phyloP scores from a whole-genome alignment of 2,329 filamentous ascomycete species.

The Aspergillus sp. region DNA sequence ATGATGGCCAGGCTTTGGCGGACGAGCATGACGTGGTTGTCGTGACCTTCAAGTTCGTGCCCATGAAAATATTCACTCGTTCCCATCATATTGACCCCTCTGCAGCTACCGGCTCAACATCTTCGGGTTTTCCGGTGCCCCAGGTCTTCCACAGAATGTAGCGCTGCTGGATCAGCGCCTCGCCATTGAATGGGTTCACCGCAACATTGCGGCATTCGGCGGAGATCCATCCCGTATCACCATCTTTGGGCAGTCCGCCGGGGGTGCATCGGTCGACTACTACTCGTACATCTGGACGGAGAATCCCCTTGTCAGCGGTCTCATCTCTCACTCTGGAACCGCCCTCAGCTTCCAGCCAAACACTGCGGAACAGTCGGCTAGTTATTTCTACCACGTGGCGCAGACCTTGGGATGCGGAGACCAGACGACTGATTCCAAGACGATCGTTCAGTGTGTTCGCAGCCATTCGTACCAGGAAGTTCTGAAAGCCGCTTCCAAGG shows the following conservation, averaged over 20 bases:
- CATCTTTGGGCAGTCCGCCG: slow-evolving; percentile 49
- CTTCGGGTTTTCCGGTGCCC: slow-evolving; percentile 42
- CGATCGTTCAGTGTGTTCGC: slow-evolving; percentile 41
- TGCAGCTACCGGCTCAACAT: slow-evolving; percentile 40
- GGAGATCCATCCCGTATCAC: slow-evolving; percentile 49
- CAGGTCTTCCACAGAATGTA: slow-evolving; percentile 40
- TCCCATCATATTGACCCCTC: neutral
- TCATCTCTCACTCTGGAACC: slow-evolving; percentile 40
- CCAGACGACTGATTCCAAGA: slow-evolving; percentile 17
- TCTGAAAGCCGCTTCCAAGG: slow-evolving; percentile 34
- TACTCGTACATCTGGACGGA: slow-evolving; percentile 32
- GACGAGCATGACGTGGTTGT: slow-evolving; percentile 41
- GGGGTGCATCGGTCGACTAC: slow-evolving; percentile 30
- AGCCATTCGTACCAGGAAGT: slow-evolving; percentile 35
- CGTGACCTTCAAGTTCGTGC: slow-evolving; percentile 38
- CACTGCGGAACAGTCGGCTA: slow-evolving; percentile 29
- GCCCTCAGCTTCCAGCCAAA: slow-evolving; percentile 48
- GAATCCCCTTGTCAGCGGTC: slow-evolving; percentile 37
- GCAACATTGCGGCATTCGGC: slow-evolving; percentile 53
- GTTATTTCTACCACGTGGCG: slow-evolving; percentile 46
- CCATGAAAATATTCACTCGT: neutral
- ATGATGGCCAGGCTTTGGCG: slow-evolving; percentile 36
- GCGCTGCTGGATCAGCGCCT: slow-evolving; percentile 55
- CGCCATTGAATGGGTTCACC: slow-evolving; percentile 52
- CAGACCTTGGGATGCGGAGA: slow-evolving; percentile 39